Percentiles rank a stretch among this genome's conserved stretches.
Conservation (phyloP, 768 basidiomycete species). For the Hericium erinaceus region DNA sequence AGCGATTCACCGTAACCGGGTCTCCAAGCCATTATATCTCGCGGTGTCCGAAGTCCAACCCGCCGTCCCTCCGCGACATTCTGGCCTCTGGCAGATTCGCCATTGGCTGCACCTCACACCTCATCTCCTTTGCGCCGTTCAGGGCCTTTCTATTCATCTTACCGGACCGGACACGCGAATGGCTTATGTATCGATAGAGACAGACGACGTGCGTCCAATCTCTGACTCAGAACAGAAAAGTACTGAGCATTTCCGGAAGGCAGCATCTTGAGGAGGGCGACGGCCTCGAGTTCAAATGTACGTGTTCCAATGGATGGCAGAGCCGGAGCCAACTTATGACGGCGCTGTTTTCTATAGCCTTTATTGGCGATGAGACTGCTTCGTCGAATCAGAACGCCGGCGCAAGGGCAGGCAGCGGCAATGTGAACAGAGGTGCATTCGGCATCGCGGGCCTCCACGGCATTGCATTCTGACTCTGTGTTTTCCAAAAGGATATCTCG, state of each 20-base stretch:
- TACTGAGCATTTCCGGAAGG: background rate
- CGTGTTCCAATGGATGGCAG: background rate
- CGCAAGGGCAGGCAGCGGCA: background rate
- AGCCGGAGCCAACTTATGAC: background rate
- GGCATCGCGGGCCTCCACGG: no score
- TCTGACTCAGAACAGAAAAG: background rate
- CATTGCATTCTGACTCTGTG: background rate
- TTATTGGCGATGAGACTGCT: background rate
- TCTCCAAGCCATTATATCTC: no score
- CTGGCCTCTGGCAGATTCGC: no score
- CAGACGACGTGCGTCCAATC: conserved; percentile 49
- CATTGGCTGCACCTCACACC: no score
- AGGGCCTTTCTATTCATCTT: no score
- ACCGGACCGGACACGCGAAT: conserved; percentile 22
- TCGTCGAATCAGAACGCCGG: background rate
- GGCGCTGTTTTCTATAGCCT: background rate
- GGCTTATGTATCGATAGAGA: conserved; percentile 67
- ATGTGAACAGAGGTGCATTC: conserved; percentile 8
- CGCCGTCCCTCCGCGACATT: no score
- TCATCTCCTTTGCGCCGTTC: no score
- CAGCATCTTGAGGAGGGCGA: conserved; percentile 58
- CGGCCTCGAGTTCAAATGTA: conserved; percentile 42
- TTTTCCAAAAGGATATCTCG: conserved; percentile 46
- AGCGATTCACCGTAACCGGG: no score
- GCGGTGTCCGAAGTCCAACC: no score